Evolutionary conservation across 1,284 basidiomycete genomes (phyloP).

Genomic region (Cutaneotrichosporon cutaneum): DNA sequence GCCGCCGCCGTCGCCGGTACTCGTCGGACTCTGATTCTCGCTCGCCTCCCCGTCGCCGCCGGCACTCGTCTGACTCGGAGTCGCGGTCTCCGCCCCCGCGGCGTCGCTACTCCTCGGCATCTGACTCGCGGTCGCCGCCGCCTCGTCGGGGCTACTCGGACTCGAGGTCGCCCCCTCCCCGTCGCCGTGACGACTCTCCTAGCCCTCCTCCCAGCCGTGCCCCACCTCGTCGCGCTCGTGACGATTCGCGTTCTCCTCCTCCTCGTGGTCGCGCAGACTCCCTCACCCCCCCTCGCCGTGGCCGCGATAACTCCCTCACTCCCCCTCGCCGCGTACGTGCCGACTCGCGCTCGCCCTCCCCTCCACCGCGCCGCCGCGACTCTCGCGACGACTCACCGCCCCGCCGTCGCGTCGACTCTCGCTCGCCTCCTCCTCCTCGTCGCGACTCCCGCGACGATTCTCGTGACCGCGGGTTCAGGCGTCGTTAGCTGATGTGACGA

Average conservation of each 20-base stretch:
- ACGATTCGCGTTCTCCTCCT: slow-evolving; percentile 6
- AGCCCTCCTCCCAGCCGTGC: slow-evolving; percentile 29
- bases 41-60: slow-evolving; percentile 24
- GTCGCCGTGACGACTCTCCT: slow-evolving; percentile 18
- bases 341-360: slow-evolving; percentile 9
- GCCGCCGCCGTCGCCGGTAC: slow-evolving; percentile 17
- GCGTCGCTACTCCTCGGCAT: slow-evolving; percentile 14
- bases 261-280: slow-evolving; percentile 19
- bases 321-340: slow-evolving; percentile 14
- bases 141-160: slow-evolving; percentile 22
- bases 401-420: slow-evolving; percentile 19
- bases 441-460: slow-evolving; percentile 12
- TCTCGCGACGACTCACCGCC: slow-evolving; percentile 6
- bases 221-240: slow-evolving; percentile 12
- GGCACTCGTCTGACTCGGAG: slow-evolving; percentile 26
- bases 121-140: slow-evolving; percentile 18
- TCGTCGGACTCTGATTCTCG: slow-evolving; percentile 21
- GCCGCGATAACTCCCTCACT: too few species aligned
- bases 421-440: slow-evolving; percentile 20
- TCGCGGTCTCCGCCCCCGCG: slow-evolving; percentile 24
- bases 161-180: slow-evolving; percentile 23
- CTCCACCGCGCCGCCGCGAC: slow-evolving; percentile 5
- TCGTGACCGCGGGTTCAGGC: slow-evolving; percentile 12
- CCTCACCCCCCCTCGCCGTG: slow-evolving; percentile 19
- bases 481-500: too few species aligned